Base-by-base conservation (phyloP, 2,329 filamentous ascomycete species). In the Aspergillus arachidicola region DNA sequence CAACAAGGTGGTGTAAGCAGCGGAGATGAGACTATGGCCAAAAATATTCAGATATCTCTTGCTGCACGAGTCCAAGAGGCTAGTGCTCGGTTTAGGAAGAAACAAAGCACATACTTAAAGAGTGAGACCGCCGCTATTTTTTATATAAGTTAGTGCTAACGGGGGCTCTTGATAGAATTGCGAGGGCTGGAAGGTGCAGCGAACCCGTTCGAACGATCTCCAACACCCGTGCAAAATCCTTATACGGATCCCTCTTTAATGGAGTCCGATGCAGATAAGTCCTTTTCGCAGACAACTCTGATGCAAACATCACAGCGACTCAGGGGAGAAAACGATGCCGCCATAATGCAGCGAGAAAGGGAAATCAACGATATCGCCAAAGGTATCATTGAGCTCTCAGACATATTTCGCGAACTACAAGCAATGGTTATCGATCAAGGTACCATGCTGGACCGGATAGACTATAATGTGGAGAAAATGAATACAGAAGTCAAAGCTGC, bases 281-380 rank as follows among this genome's bases (percentile, higher is more conserved):
- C 89, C 7, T 96, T 95, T 74, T 97, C 94, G 1, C 93, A 97
- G 78, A 91, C 91, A 0, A 93, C 94, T 0, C 85, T 98, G 1
- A 90, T 94, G 74, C 91, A 93, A 71, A 92, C 92, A 1, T 85
- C 86, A 38, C 87, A 91, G 70, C 78, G 83, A 77, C 72, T 73
- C 34, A 68, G 72, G 12, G 76, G 72, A 11, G 90, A 89, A 63
- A 93, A 96, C 73, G 94, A 98, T 75, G 84, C 89, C 3, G 88
- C 88, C 43, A 98, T 99, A 70, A 87, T 90, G 65, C 95, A 98
- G 77, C 91, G 95, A 67, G 95, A 99, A 79, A 89, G 91, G 46
- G 95, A 98, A 78, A 99, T 99, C 72, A 96, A 96, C 74, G 94
- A 97, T 71, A 99, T 99, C 67, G 95, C 95, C 2, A 94, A 97